Conservation (phyloP, 2,329 filamentous ascomycete species). For the Aspergillus pseudoterreus region DNA sequence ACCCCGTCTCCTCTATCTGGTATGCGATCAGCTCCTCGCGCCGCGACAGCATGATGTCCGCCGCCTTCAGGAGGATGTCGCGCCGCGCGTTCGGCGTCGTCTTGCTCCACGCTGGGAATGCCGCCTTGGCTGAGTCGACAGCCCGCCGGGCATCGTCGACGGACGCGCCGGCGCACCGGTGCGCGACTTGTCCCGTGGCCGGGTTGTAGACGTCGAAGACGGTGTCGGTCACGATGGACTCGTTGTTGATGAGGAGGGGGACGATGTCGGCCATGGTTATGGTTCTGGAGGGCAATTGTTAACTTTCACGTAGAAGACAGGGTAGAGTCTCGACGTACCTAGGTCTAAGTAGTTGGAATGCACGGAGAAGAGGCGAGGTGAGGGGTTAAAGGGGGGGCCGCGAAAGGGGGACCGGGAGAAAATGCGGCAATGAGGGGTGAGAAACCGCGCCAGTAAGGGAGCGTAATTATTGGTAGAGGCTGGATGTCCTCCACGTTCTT, state of each 20-base stretch:
- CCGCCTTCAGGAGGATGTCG: constrained; percentile 55
- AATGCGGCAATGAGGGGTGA: no score
- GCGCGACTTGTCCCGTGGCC: constrained; percentile 48
- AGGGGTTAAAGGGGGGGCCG: background rate
- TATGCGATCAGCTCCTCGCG: constrained; percentile 59
- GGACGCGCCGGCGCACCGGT: constrained; percentile 56
- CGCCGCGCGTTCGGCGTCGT: constrained; percentile 60
- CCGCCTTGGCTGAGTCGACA: constrained; percentile 58
- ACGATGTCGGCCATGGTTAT: constrained; percentile 16
- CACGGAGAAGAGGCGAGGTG: no score
- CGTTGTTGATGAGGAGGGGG: constrained; percentile 44
- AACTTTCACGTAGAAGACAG: no score
- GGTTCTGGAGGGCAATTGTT: background rate
- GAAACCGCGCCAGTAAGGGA: no score
- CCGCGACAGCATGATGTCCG: constrained; percentile 49
- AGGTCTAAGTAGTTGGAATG: no score
- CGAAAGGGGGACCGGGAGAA: background rate
- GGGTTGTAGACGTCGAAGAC: constrained; percentile 55
- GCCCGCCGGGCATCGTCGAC: constrained; percentile 55
- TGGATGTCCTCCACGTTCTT: no score
- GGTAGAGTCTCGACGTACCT: no score
- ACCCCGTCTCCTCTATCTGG: constrained; percentile 58
- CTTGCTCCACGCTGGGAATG: constrained; percentile 66
- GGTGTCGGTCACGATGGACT: constrained; percentile 37
- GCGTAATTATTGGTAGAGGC: no score